Base-by-base conservation (phyloP, 495 filamentous ascomycete species). In the Beverwykella pulmonaria region DNA sequence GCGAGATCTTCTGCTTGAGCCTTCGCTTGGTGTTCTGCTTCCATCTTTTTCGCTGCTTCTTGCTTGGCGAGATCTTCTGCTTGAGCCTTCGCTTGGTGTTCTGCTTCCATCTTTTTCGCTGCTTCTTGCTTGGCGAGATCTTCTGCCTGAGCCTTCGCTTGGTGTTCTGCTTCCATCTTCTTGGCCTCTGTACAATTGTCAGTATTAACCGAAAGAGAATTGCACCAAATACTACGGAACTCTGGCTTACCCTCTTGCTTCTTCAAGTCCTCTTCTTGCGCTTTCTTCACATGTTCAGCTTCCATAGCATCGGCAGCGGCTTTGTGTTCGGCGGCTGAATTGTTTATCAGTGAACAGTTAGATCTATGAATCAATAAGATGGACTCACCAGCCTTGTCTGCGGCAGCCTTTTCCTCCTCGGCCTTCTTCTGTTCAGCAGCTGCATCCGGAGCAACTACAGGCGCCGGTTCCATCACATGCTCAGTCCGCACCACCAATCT, bases 381-480 rank as follows among this genome's bases (percentile, higher is more conserved):
- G 6, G 25, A 50, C 48, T 25, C 25, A 50, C 48, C 48, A 50
- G 48, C 48, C 25, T 50, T 50, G 48, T 50, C 48, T 3, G 25
- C 48, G 4, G 48, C 48, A 10, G 48, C 48, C 48, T 50, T 50
- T n/a, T 50, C 48, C 48, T 50, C 48, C 20, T 50, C 48, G n/a
- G 48, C 48, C 15, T 50, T 50, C 48, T 50, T 50, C 15, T 50
- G 48, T 17, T 50, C 48, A 14, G 48, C 48, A 23, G 48, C 48
- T 26, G 25, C 48, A 50, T 50, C 48, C 2, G 48, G 25, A 5
- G 19, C 48, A 6, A 50, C 22, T 50, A 50, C 22, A 25, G 48
- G 48, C 3, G 48, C 20, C 9, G 48, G 22, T 17, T 23, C 48
- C 3, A 23, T 19, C 39, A 44, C 6, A n/a, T 50, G 48, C 48